These are phyloP conservation scores for Hygrophila difformis DNA, from an alignment of 257 asterid species.

Conservation along the genomic window DNA sequence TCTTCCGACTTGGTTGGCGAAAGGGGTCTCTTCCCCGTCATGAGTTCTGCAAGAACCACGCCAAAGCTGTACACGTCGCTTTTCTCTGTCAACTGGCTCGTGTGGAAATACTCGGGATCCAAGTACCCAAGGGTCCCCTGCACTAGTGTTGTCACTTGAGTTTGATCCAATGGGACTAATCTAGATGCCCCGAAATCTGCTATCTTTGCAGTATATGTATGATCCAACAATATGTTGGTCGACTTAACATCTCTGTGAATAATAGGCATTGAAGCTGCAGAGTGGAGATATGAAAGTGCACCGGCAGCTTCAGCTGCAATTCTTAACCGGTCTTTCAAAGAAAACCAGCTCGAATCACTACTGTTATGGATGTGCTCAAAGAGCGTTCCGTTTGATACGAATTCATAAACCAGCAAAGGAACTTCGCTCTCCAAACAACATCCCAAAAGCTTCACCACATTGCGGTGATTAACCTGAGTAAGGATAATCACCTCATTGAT, in stretches of 20 bases:
- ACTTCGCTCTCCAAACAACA: slow-evolving; percentile 57
- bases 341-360: slow-evolving; percentile 33
- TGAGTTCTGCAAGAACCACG: too few relatives aligned
- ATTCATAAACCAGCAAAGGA: slow-evolving; percentile 45
- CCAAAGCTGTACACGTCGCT: too few relatives aligned
- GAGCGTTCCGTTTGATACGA: slow-evolving; percentile 31
- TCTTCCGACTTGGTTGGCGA: slow-evolving; percentile 5
- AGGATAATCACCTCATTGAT: slow-evolving; percentile 57
- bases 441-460: slow-evolving; percentile 51
- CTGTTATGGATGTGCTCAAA: slow-evolving; percentile 34
- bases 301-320: slow-evolving; percentile 42
- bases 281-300: slow-evolving; percentile 54
- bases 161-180: slow-evolving; percentile 25
- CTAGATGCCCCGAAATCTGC: slow-evolving; percentile 56
- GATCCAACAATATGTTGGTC: slow-evolving; percentile 41
- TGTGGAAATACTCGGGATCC: too few relatives aligned
- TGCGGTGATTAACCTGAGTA: slow-evolving; percentile 49
- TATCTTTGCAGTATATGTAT: slow-evolving; percentile 30
- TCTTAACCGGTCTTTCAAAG: slow-evolving; percentile 39
- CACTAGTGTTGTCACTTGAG: too few relatives aligned
- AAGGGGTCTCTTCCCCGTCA: slow-evolving; percentile 28
- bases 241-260: slow-evolving; percentile 60
- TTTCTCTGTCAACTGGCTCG: too few relatives aligned
- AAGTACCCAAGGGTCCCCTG: too few relatives aligned
- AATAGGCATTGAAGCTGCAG: slow-evolving; percentile 39